Evolutionary conservation across 345 rosid genomes (phyloP), one percentile per base, ranked within the genome.

Genomic region (Ceriops zippeliana): DNA sequence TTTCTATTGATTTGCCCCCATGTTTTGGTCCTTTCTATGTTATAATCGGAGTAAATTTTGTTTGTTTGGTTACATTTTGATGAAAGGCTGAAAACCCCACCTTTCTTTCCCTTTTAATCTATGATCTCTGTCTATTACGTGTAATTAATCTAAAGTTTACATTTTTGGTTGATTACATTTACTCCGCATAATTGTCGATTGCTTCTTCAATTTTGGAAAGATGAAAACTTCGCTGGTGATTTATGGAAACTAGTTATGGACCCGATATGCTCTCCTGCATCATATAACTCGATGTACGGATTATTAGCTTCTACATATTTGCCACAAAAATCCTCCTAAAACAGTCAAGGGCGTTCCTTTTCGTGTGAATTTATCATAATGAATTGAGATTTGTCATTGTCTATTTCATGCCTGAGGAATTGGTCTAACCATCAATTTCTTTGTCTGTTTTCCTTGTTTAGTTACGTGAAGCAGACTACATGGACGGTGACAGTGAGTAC

Each of bases 401-500:
- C 30, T 56, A 22, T 56, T 56, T 42, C 49, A 42, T 42, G 17
- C 5, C 19, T 4, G 19, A 42, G 49, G 49, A 42, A 42, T 42
- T 42, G 49, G 49, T 17, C 19, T 42, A 42, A 42, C 49, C 16
- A 42, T 24, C 59, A 21, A 26, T 24, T 56, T 9, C 59, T 42
- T 2, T 42, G 16, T 32, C 7, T 27, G 15, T 31, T 61, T 6
- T 0, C 10, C 26, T 21, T 56, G 13, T 54, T 56, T 24, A 56
- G 5, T 63, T 56, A 7, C 64, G 16, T 51, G 19, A 54, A 61
- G 47, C 62, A 35, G 67, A 47, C 49, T 57, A 34, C 5, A 72
- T 76, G 80, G 76, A 62, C 16, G 80, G 66, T 58, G 90, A 69
- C 62, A 71, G 83, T 19, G 89, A 85, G 69, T 75, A 81, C 68